phyloP scores from a whole-genome alignment of 2,329 filamentous ascomycete genomes.

The Epichloe uncinata region DNA sequence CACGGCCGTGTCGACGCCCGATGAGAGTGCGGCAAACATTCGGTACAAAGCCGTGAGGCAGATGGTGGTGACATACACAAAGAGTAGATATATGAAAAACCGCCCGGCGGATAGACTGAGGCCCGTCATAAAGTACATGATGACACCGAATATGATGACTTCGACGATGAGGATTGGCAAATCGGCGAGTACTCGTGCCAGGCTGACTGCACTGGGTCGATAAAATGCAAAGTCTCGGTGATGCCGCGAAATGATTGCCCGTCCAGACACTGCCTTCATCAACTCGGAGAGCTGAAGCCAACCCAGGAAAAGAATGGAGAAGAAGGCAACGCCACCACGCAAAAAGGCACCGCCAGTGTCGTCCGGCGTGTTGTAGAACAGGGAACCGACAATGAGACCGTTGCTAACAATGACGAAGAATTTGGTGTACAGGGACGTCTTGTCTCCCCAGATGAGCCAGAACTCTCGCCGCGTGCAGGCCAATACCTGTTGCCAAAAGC shows the following conservation, averaged over 20 bases:
- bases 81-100: slow-evolving; percentile 33
- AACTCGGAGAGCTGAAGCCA: slow-evolving; percentile 18
- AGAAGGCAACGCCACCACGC: slow-evolving; percentile 35
- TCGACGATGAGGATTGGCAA: slow-evolving; percentile 29
- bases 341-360: slow-evolving; percentile 51
- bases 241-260: slow-evolving; percentile 26
- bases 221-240: slow-evolving; percentile 25
- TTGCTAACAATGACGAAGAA: slow-evolving; percentile 66
- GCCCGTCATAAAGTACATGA: slow-evolving; percentile 32
- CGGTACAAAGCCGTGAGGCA: slow-evolving; percentile 53
- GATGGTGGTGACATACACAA: slow-evolving; percentile 39
- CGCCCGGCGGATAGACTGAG: slow-evolving; percentile 25
- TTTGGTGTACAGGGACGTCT: slow-evolving; percentile 62
- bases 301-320: slow-evolving; percentile 37
- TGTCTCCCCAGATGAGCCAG: slow-evolving; percentile 66
- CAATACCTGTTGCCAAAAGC: slow-evolving; percentile 56
- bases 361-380: slow-evolving; percentile 56
- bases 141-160: slow-evolving; percentile 21
- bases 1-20: slow-evolving; percentile 4
- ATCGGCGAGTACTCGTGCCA: slow-evolving; percentile 26
- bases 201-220: slow-evolving; percentile 22
- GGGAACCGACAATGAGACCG: slow-evolving; percentile 58
- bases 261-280: slow-evolving; percentile 24
- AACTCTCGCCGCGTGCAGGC: slow-evolving; percentile 60
- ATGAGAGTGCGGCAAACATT: slow-evolving; percentile 11